phyloP scores from a whole-genome alignment of 1,284 basidiomycete genomes.

The Inonotus obliquus region DNA sequence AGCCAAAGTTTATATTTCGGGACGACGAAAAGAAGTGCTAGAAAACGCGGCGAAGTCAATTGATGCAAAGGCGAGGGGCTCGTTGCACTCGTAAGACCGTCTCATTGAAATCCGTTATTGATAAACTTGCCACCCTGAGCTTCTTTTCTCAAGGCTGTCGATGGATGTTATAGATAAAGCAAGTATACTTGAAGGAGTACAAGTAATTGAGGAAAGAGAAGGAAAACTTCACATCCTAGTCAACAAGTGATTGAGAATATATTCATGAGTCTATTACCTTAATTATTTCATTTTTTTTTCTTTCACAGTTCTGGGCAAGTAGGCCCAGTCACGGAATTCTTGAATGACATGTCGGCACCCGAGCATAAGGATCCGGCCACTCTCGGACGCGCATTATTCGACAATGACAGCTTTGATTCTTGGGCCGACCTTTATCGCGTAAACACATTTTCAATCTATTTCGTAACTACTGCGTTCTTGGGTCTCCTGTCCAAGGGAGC shows the following conservation, averaged over 20 bases:
- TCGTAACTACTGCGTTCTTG: constrained; percentile 70
- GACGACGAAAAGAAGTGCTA: constrained; percentile 23
- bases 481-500: constrained; percentile 70
- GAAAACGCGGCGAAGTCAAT: constrained; percentile 21
- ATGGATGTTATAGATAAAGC: constrained; percentile 70
- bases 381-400: constrained; percentile 60
- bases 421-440: constrained; percentile 59
- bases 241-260: constrained; percentile 56
- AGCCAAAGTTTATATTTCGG: constrained; percentile 34
- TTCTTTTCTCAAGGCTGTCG: constrained; percentile 38
- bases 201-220: constrained; percentile 51
- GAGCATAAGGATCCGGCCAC: constrained; percentile 58
- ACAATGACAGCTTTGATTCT: constrained; percentile 55
- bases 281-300: not conserved
- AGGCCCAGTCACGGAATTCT: constrained; percentile 57
- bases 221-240: constrained; percentile 74
- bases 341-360: constrained; percentile 49
- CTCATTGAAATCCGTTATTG: not conserved
- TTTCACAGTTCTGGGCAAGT: constrained; percentile 61
- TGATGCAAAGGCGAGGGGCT: constrained; percentile 5
- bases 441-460: constrained; percentile 71
- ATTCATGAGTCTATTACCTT: not conserved
- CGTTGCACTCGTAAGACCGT: constrained; percentile 13
- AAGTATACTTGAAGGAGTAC: constrained; percentile 55
- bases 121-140: not conserved